These are phyloP conservation scores for Auricularia sp. DNA, from an alignment of 768 basidiomycete genomes.

Conservation along the genomic window DNA sequence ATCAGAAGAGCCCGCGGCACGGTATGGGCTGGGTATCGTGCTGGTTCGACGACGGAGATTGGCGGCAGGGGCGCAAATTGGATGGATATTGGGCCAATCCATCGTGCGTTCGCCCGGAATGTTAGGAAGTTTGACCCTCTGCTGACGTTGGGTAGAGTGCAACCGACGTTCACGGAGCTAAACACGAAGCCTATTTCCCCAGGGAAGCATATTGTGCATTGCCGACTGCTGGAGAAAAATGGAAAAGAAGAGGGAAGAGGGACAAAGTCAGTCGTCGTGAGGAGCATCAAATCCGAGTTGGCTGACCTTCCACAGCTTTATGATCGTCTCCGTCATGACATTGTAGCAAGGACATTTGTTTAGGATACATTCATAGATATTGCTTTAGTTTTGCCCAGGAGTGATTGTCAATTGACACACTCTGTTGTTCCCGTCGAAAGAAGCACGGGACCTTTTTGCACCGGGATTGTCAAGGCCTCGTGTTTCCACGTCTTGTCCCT, in stretches of 20 bases:
- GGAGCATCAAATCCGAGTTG: not conserved
- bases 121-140: too few species aligned
- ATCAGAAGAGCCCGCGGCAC: not conserved
- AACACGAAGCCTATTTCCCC: not conserved
- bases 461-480: too few species aligned
- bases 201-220: not conserved
- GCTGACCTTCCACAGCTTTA: not conserved
- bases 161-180: not conserved
- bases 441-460: too few species aligned
- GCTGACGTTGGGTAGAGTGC: not conserved
- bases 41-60: not conserved
- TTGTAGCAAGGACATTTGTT: not conserved
- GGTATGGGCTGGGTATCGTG: not conserved
- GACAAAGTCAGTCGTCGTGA: not conserved
- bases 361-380: too few species aligned
- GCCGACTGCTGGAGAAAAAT: not conserved
- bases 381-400: too few species aligned
- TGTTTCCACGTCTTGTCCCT: too few species aligned
- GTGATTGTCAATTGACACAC: too few species aligned
- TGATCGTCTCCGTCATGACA: not conserved
- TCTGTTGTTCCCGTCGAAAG: too few species aligned
- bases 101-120: not conserved
- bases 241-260: not conserved
- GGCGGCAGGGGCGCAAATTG: not conserved
- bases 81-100: not conserved